Base-by-base conservation (phyloP, 257 asterid species). In the Capsicum baccatum region DNA sequence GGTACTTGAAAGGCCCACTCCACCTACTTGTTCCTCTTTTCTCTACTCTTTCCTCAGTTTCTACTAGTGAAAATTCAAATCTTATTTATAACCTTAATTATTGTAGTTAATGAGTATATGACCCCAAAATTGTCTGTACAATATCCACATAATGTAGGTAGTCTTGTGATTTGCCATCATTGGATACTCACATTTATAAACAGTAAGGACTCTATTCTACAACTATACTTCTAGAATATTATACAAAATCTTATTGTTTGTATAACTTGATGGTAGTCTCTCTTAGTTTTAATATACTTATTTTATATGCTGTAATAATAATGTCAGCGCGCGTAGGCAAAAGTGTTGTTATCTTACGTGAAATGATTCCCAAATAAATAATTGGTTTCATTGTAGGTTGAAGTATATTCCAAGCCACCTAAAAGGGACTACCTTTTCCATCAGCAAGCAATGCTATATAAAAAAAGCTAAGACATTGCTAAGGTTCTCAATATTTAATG, bases 391-490 rank as follows among this genome's bases (percentile, higher is more conserved):
- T 63, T 82, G 56, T 83, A 60, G 52, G 79, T 26, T 56, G 59
- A 88, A 83, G 89, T 90, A 83, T 80, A 88, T 83, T 88, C 83
- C 55, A 90, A 87, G 91, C 56, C 64, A 85, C 54, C 79, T 44
- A 44, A 83, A 85, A 70, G 26, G 44, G 55, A 56, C 60, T 37
- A 9, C 42, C 48, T 83, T 71, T 88, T 87, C 62, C 81, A 84
- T 54, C 63, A 68, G 71, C 78, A 88, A 88, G 88, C 91, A 87
- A 88, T 26, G 48, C 74, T 64, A 74, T 50, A 26, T 79, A 39
- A 84, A 62, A 83, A 62, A 57, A 66, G 83, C 42, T 60, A 56
- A 76, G 13, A 9, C 55, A 69, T 8, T 70, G 79, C 35, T 16
- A 42, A 42, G 79, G 56, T 42, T 70, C 56, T 70, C 56, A 69